These are phyloP conservation scores for Skeletonema marinoi DNA, from an alignment of 108 stramenopile species.

Conservation along the genomic window DNA sequence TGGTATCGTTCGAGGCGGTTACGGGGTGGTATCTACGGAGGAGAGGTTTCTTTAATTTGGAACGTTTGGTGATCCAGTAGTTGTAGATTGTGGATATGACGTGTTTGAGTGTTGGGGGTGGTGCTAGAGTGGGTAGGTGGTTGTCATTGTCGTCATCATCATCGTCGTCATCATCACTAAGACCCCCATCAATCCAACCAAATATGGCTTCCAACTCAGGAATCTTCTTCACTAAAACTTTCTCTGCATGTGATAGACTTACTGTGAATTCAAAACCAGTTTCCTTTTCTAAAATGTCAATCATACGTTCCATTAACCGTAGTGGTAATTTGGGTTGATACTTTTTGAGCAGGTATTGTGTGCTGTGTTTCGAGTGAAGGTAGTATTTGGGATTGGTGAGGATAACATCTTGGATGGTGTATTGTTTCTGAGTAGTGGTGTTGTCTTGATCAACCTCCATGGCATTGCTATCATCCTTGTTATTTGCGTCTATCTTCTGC, in stretches of 20 bases:
- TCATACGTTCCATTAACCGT: slow-evolving; percentile 68
- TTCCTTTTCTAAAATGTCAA: slow-evolving; percentile 82
- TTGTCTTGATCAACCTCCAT: not conserved
- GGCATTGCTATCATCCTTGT: slow-evolving; percentile 17
- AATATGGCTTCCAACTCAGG: slow-evolving; percentile 67
- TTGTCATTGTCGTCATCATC: not conserved
- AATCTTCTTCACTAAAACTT: slow-evolving; percentile 56
- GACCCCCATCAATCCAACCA: slow-evolving; percentile 7
- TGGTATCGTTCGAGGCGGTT: slow-evolving; percentile 86
- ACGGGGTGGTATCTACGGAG: slow-evolving; percentile 91
- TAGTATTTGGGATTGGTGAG: slow-evolving; percentile 38
- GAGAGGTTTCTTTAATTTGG: slow-evolving; percentile 84
- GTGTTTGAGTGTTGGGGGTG: slow-evolving; percentile 47
- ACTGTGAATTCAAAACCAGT: slow-evolving; percentile 86
- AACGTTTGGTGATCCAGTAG: slow-evolving; percentile 93
- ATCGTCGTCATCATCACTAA: not conserved
- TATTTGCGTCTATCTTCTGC: not conserved
- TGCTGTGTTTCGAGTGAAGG: slow-evolving; percentile 12
- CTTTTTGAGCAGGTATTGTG: slow-evolving; percentile 19
- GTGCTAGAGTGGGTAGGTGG: slow-evolving; percentile 38
- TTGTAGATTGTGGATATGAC: slow-evolving; percentile 74
- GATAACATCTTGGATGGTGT: slow-evolving; percentile 23
- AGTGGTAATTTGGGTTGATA: slow-evolving; percentile 53
- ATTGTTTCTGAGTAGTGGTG: not conserved
- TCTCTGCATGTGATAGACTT: slow-evolving; percentile 65